These are phyloP conservation scores for Petunia secreta DNA, from an alignment of 257 asterid genomes.

Conservation along the genomic window DNA sequence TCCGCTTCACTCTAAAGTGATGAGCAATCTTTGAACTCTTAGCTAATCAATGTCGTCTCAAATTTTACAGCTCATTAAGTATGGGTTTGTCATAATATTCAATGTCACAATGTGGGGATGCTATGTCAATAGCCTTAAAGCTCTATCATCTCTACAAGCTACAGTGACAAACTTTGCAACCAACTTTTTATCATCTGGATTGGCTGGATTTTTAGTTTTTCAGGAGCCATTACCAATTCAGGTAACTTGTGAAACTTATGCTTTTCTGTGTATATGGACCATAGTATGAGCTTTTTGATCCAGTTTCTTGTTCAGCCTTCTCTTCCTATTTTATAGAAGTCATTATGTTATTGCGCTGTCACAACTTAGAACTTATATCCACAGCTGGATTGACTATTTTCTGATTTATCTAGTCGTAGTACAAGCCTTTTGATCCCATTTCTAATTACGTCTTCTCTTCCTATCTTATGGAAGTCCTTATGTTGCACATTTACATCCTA, in stretches of 20 bases:
- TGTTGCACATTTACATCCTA: not conserved
- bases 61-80: slow-evolving; percentile 56
- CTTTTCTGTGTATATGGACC: not conserved
- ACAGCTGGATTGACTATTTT: not conserved
- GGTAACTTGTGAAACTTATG: slow-evolving; percentile 40
- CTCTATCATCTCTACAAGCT: slow-evolving; percentile 89
- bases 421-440: not conserved
- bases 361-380: not conserved
- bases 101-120: slow-evolving; percentile 95
- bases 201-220: slow-evolving; percentile 85
- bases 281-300: not conserved
- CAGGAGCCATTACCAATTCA: slow-evolving; percentile 62
- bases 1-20: not conserved
- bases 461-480: not conserved
- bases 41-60: not conserved
- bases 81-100: slow-evolving; percentile 63
- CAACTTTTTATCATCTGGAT: slow-evolving; percentile 79
- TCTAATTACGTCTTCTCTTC: not conserved
- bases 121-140: slow-evolving; percentile 84
- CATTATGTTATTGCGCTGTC: not conserved
- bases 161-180: slow-evolving; percentile 89
- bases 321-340: not conserved
- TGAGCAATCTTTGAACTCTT: no score
- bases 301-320: no score
- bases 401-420: not conserved